Base-by-base conservation (phyloP, 1,284 basidiomycete genomes). In the Papiliotrema nemorosa region DNA sequence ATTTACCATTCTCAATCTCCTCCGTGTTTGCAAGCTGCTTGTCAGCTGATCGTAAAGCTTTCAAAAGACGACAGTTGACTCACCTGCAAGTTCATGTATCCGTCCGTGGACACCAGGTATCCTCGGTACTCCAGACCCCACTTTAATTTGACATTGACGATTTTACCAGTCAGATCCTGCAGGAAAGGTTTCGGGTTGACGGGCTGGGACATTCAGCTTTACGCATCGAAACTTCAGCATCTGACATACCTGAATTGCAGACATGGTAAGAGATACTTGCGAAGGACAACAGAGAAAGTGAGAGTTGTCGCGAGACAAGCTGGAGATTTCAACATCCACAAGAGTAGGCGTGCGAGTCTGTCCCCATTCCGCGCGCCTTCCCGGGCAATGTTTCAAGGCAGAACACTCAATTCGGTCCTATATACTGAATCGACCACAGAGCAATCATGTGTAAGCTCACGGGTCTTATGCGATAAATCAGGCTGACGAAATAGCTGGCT, bases 71-170 rank as follows among this genome's bases (percentile, higher is more conserved):
- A 13, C 29, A 14, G 39, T 26, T 10, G 13, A 76, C 81, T 58
- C 63, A 91, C 93, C 81, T 98, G 96, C 47, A 99, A 81, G 76
- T 99, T 99, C 93, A 98, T 97, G 78, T 97, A 99, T 26, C 90
- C 90, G 76, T 99, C 96, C 5, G 94, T 97, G 71, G 90, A 94
- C 60, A 98, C 94, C 55, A 99, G 82, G 78, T 94, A 98, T 43
- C 96, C 94, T 79, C 93, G 97, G 82, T 98, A 98, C 75, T 97
- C 93, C 57, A 97, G 81, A 57, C 96, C 96, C 96, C 96, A 99
- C 79, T 99, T 99, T 70, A 99, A 83, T 55, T 85, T 83, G 53
- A 98, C 93, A 66, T 85, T 87, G 44, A 97, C 90, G 40, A 88
- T 87, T 81, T 98, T 97, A 64, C 96, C 96, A 24, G 94, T 97